Conservation (phyloP, 2,329 filamentous ascomycete genomes). For the Aspergillus sojae region DNA sequence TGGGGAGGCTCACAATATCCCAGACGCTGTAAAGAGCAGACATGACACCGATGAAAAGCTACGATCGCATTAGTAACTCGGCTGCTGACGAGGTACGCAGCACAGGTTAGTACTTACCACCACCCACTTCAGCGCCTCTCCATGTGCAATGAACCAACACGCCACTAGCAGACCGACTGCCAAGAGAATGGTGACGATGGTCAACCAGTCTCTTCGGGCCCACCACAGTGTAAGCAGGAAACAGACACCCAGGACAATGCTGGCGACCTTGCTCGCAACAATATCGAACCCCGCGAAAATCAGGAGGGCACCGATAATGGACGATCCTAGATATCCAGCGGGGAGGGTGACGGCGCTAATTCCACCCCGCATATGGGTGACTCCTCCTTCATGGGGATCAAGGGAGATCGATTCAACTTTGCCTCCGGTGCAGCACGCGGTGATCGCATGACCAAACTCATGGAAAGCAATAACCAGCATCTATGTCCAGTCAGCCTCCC, state of each 20-base stretch:
- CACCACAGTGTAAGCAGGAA: slow-evolving; percentile 82
- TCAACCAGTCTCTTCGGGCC: slow-evolving; percentile 77
- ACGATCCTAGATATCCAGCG: slow-evolving; percentile 76
- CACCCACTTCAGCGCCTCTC: slow-evolving; percentile 71
- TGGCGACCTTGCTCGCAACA: slow-evolving; percentile 77
- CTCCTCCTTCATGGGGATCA: slow-evolving; percentile 75
- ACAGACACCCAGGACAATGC: slow-evolving; percentile 70
- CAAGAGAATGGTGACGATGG: slow-evolving; percentile 68
- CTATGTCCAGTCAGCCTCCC: slow-evolving; percentile 39
- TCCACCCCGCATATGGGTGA: slow-evolving; percentile 76
- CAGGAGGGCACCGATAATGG: slow-evolving; percentile 73
- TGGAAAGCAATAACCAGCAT: slow-evolving; percentile 85
- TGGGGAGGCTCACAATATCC: slow-evolving; percentile 64
- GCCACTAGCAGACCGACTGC: slow-evolving; percentile 72
- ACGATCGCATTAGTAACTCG: neutral
- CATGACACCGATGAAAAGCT: slow-evolving; percentile 82
- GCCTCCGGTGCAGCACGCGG: slow-evolving; percentile 72
- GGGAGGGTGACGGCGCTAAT: slow-evolving; percentile 71
- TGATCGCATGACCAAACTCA: slow-evolving; percentile 75
- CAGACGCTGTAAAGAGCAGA: slow-evolving; percentile 77
- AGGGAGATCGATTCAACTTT: slow-evolving; percentile 73
- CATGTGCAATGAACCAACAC: slow-evolving; percentile 80
- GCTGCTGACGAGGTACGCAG: no score
- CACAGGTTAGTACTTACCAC: slow-evolving; percentile 52
- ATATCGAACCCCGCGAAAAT: slow-evolving; percentile 83